Evolutionary conservation across 2,329 filamentous ascomycete species (phyloP).

Genomic region (Beauveria scarabaeidicola): DNA sequence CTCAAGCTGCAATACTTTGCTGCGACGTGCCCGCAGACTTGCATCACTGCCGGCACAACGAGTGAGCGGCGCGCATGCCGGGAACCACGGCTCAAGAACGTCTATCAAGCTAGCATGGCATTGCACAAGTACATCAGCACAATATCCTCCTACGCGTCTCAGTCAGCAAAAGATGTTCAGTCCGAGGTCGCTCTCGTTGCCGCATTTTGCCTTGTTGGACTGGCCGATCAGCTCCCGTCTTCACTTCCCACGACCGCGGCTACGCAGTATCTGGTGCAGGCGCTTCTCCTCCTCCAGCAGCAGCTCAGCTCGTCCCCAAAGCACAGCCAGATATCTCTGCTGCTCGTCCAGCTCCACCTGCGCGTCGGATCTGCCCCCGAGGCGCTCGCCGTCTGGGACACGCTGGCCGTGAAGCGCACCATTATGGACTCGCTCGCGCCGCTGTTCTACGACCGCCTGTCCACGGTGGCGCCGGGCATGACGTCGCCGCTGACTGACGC

Average conservation of each 20-base stretch:
- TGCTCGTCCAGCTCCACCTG: constrained; percentile 44
- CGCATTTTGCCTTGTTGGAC: constrained; percentile 26
- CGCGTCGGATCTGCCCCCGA: constrained; percentile 40
- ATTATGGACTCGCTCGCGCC: constrained; percentile 49
- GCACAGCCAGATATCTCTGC: constrained; percentile 37
- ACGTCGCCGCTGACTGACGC: constrained; percentile 24
- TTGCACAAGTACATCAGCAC: constrained; percentile 12
- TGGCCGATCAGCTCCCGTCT: constrained; percentile 15
- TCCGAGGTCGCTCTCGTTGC: constrained; percentile 28
- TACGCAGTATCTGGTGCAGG: constrained; percentile 34
- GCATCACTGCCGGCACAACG: not conserved
- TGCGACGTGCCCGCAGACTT: constrained; percentile 25
- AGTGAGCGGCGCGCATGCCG: not conserved
- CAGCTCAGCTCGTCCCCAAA: constrained; percentile 37
- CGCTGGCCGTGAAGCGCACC: constrained; percentile 46
- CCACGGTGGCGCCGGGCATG: constrained; percentile 38
- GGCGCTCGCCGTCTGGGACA: constrained; percentile 40
- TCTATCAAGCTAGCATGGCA: constrained; percentile 14
- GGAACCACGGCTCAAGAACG: not conserved
- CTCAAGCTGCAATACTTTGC: constrained; percentile 38
- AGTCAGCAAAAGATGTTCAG: constrained; percentile 14
- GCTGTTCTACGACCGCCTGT: constrained; percentile 47
- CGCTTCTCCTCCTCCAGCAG: constrained; percentile 40
- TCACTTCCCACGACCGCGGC: constrained; percentile 14
- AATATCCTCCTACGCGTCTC: not conserved